A percentile compares a stretch with the other conserved stretches of the same genome.
Evolutionary conservation across 2,329 filamentous ascomycete genomes (phyloP).

Genomic region (Davidsoniella eucalypti): DNA sequence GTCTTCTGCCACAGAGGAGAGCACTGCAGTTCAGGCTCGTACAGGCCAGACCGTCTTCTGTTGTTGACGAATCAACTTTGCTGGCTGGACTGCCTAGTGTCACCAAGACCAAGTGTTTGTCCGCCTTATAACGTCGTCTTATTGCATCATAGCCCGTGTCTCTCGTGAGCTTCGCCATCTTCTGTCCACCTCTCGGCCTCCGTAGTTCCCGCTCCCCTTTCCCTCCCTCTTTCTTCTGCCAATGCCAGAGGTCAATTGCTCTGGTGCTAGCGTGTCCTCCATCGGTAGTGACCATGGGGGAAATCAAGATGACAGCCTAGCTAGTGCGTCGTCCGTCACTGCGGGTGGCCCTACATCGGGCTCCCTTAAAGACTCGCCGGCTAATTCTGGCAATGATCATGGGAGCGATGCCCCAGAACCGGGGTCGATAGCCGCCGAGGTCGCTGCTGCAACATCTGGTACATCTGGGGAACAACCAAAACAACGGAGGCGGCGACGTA

Average conservation of each 20-base stretch:
- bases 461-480: conserved; percentile 5
- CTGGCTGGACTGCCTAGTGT: too few species aligned
- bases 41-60: too few species aligned
- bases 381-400: neutral
- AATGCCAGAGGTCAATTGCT: conserved; percentile 1
- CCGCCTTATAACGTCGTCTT: neutral
- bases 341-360: neutral
- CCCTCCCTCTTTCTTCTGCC: too few species aligned
- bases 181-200: too few species aligned
- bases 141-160: neutral
- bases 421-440: conserved; percentile 9
- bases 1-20: too few species aligned
- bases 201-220: too few species aligned
- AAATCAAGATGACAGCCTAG: neutral
- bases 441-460: conserved; percentile 5
- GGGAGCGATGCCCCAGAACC: neutral
- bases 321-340: neutral
- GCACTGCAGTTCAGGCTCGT: too few species aligned
- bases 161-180: too few species aligned
- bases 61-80: too few species aligned
- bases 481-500: conserved; percentile 6
- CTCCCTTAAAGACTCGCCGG: neutral
- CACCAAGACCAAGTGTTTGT: neutral
- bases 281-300: neutral
- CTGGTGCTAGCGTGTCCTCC: conserved; percentile 4